Base-by-base conservation (phyloP, 371 early-diverging fungal species). In the Rhizopus stolonifer region DNA sequence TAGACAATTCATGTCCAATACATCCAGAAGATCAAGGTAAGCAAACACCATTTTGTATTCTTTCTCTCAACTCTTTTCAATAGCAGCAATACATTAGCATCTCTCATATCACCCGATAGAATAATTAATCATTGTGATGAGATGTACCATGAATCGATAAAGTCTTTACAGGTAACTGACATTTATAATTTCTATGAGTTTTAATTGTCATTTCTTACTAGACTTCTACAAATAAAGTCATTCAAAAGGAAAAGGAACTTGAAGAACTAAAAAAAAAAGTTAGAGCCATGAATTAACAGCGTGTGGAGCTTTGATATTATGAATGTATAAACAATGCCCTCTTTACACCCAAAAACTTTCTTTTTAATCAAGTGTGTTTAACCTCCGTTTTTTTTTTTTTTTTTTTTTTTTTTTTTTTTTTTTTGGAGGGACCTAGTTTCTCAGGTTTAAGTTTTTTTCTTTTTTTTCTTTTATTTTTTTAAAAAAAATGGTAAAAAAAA, bases 1-100 rank as follows among this genome's bases (percentile, higher is more conserved):
- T 21, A 50, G 57, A 14, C 34, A 22, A 1, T 62, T 62, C 36
- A 53, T 62, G 46, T 62, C 63, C 1, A 62, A 57, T 42, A 24
- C 58, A 15, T 49, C 57, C 38, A 13, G 14, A 7, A 6, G 17
- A 11, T 54, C 54, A 15, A 60, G 51, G 55, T 50, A 60, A 19
- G 9, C 8, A 6, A 14, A 14, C 13, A 22, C 2, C 5, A 17
- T 15, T 1, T 43, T 3, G 31, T 9, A 24, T 40, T 17, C 21
- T 23, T 51, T 29, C 33, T 34, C 13, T 29, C 19, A 25, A 8
- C 34, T 18, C 24, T 46, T 4, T 26, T 10, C n/a, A 19, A 5
- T 23, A 52, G 49, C 23, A 56, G 29, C 18, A 26, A 22, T 18
- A 8, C 19, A 9, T 25, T 56, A 18, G 18, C 42, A 1, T 15